Base-by-base conservation (phyloP, 306 rosid species). In the Astragalus membranaceus region DNA sequence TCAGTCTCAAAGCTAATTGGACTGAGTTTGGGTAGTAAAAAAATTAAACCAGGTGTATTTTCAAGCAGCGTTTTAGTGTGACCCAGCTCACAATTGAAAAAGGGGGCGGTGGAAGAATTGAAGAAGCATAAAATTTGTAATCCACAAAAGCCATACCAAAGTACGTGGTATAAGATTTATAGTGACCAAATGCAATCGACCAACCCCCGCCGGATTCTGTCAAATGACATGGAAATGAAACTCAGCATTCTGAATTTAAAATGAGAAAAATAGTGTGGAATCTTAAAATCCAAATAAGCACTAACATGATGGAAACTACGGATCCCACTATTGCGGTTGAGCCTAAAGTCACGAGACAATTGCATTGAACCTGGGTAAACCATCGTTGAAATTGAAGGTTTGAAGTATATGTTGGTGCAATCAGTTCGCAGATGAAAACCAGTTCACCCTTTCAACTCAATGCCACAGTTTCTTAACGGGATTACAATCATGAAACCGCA, bases 101-200 rank as follows among this genome's bases (percentile, higher is more conserved):
- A 12, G 30, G 13, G 8, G 20, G 32, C 0, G 26, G 4, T 43
- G 14, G 46, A 44, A 16, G 13, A 1, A 14, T 5, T 13, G 6
- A 33, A 23, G 30, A 35, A 15, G 29, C 59, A 35, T 52, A 8
- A 33, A 67, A 64, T 13, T 68, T 61, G n/a, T 43, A 72, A 44
- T 13, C 49, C 63, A 54, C 33, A 60, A 64, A 76, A 71, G 7
- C 46, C 92, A 80, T 90, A 94, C 97, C 97, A 88, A 78, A 76
- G 74, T 73, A 59, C 80, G 73, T 2, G 88, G 84, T 26, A 88
- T 78, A 73, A 86, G 83, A 79, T 83, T 86, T 74, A 85, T 26
- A 55, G 88, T 76, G 61, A 83, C 81, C 73, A 80, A 74, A 78
- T 81, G 90, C 7, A 80, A 77, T 55, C 86, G 87, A 64, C 83